Evolutionary conservation across 2,329 filamentous ascomycete species (phyloP), one percentile per base, ranked within the genome.

Genomic region (Plectosphaerella sp.): DNA sequence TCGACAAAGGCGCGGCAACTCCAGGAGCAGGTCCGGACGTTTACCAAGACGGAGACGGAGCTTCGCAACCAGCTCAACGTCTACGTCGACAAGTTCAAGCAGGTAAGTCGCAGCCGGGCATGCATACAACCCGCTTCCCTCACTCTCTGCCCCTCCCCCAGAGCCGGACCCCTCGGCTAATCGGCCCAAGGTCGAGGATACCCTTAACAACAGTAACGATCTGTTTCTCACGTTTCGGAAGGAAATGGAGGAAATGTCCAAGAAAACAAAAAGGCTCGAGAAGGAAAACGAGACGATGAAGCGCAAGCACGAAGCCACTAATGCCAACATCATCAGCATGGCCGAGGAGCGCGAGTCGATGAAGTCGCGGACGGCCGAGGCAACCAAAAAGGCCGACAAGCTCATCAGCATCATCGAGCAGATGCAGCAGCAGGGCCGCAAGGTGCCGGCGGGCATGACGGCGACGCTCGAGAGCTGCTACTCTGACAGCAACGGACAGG

Each of bases 181-280:
- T 47, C 50, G 52, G 47, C 52, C 52, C 28, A 58, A 97, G 93
- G 93, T 97, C 67, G 93, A 97, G 80, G 94, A 97, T 72, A 97
- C 93, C 37, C 81, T 97, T 49, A 97, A 97, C 73, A 97, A 97
- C 68, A 96, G 91, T 71, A 97, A 97, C 74, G 94, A 97, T 67
- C 77, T 97, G 50, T 97, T 97, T 71, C 77, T 97, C 60, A 97
- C 94, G 1, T 97, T 97, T 72, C 84, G 93, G 51, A 97, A 96
- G 74, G 94, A 97, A 72, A 97, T 97, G 92, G 94, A 97, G 72
- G 94, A 97, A 65, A 97, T 97, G 92, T 96, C 92, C 1, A 97
- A 97, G 75, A 97, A 97, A 75, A 96, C 93, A 6, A 97, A 97
- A 72, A 87, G 91, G 24, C 77, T 99, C 50, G 94, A 99, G 69